A percentile compares a stretch with the other conserved stretches of the same genome.
Evolutionary conservation across 805 yeast genomes (phyloP).

Genomic region (Zygosaccharomyces siamensis): DNA sequence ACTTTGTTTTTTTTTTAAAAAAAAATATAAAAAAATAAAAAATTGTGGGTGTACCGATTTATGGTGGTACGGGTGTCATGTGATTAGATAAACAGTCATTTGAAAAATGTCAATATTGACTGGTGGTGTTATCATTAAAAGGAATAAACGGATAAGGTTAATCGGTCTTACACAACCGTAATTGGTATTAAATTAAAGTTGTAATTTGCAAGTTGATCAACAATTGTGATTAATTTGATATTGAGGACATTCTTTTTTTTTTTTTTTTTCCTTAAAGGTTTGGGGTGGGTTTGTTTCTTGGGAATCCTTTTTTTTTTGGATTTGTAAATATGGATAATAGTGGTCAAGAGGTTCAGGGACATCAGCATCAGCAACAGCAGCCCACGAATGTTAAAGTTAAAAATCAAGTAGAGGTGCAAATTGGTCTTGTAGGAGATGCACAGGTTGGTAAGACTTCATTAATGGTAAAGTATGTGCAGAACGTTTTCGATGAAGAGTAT

Average conservation of each 20-base stretch:
- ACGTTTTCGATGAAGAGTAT: slow-evolving; percentile 84
- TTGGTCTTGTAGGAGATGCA: slow-evolving; percentile 92
- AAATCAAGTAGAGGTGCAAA: slow-evolving; percentile 48
- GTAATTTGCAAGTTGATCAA: not conserved
- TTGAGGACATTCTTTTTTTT: no score
- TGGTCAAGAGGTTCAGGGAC: slow-evolving; percentile 2
- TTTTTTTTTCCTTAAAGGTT: not conserved
- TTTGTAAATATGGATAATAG: not conserved
- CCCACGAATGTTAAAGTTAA: slow-evolving; percentile 14
- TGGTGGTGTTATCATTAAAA: not conserved
- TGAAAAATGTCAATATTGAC: slow-evolving; percentile 10
- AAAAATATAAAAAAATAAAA: not conserved
- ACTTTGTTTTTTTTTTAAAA: not conserved
- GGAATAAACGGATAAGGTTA: not conserved
- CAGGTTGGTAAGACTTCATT: slow-evolving; percentile 93
- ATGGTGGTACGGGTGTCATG: not conserved
- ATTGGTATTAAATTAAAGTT: not conserved
- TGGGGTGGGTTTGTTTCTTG: not conserved
- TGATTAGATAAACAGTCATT: slow-evolving; percentile 5
- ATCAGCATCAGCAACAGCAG: slow-evolving; percentile 6
- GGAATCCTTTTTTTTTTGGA: not conserved
- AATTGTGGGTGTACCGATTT: slow-evolving; percentile 1
- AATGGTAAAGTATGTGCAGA: slow-evolving; percentile 97
- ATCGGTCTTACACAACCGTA: not conserved
- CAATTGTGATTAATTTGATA: not conserved